Conservation (phyloP, 2,329 filamentous ascomycete genomes). For the Leptographium lundbergii region DNA sequence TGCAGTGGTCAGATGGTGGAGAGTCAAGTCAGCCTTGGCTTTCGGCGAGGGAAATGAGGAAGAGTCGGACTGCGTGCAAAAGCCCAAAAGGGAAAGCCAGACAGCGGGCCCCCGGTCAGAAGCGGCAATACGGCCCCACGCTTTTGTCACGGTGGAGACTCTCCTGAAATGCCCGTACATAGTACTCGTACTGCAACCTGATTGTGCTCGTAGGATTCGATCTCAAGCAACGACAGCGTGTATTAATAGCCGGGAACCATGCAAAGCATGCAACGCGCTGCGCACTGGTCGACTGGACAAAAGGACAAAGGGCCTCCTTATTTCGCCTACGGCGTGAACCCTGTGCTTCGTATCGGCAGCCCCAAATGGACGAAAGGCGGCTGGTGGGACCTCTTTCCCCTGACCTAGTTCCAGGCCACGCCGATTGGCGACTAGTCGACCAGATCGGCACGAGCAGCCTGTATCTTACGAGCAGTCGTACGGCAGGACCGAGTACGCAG, state of each 20-base stretch:
- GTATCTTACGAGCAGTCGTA: background rate
- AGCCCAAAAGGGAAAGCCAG: background rate
- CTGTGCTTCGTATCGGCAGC: background rate
- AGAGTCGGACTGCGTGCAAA: background rate
- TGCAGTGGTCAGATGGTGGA: conserved; percentile 1
- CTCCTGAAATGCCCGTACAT: background rate
- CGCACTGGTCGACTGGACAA: background rate
- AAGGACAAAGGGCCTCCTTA: background rate
- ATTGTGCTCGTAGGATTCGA: background rate
- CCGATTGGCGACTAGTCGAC: background rate
- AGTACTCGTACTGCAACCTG: no score
- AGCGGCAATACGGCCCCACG: background rate
- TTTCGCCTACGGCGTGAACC: background rate
- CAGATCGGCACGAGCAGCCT: no score
- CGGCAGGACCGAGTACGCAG: no score
- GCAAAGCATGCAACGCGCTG: no score
- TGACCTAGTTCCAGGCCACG: background rate
- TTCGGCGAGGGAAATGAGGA: background rate
- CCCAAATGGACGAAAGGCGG: background rate
- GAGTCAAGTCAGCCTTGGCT: background rate
- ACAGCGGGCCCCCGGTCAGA: background rate
- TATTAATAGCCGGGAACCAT: background rate
- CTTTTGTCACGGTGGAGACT: background rate
- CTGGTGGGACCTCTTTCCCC: background rate
- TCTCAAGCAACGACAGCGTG: background rate